Evolutionary conservation across 305 asterid species (phyloP).

Genomic region (Galium porrigens): DNA sequence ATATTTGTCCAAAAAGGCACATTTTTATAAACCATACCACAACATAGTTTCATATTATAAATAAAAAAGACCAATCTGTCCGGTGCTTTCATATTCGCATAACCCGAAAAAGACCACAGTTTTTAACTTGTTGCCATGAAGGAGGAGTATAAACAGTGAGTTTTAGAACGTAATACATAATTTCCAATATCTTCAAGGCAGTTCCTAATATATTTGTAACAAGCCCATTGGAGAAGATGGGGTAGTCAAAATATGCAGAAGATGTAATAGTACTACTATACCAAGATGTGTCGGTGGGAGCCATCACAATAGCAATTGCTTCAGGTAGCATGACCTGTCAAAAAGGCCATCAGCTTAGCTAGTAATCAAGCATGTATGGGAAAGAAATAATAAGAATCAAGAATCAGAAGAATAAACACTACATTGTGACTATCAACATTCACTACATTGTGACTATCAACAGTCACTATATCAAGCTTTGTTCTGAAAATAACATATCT

Average conservation of each 20-base stretch:
- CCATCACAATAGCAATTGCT: conserved; percentile 96
- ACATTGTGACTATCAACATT: neutral
- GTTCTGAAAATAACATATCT: neutral
- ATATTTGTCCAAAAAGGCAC: no score
- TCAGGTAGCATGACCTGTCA: conserved; percentile 87
- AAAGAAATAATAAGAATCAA: neutral
- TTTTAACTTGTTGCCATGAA: neutral
- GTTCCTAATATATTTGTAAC: neutral
- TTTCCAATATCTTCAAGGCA: neutral
- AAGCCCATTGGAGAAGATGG: neutral
- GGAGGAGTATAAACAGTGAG: neutral
- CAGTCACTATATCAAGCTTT: neutral
- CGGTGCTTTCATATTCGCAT: no score
- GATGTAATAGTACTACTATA: conserved; percentile 5
- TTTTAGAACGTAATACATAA: neutral
- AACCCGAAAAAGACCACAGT: no score
- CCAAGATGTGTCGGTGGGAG: conserved; percentile 66
- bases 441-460: neutral
- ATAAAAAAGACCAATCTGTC: no score
- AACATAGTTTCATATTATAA: no score
- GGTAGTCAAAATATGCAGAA: neutral
- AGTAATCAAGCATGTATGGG: neutral
- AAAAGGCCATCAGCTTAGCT: conserved; percentile 9
- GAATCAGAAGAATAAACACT: neutral
- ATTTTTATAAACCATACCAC: no score